Conservation (phyloP, 2,329 filamentous ascomycete genomes). For the Diaporthe sp. region DNA sequence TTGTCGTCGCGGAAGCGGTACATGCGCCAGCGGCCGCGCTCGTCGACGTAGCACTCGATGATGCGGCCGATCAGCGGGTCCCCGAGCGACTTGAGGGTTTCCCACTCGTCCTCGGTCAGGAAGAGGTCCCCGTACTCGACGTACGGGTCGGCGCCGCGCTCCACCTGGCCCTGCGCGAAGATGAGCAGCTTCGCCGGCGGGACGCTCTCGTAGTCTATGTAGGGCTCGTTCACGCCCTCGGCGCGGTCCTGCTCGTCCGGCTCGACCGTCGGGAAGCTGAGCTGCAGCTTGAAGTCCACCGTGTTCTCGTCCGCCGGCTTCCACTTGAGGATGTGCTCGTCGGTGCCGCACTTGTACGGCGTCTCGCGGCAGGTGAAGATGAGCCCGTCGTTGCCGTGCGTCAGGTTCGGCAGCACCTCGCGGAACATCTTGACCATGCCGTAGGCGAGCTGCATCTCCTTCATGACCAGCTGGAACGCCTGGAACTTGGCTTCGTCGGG, state of each 20-base stretch:
- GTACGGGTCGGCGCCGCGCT: constrained; percentile 65
- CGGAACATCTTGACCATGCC: constrained; percentile 93
- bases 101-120: constrained; percentile 86
- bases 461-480: constrained; percentile 87
- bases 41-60: constrained; percentile 90
- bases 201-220: constrained; percentile 83
- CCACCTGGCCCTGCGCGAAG: constrained; percentile 69
- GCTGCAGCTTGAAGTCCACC: constrained; percentile 87
- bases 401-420: constrained; percentile 84
- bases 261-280: constrained; percentile 81
- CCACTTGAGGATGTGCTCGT: constrained; percentile 96
- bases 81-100: constrained; percentile 78
- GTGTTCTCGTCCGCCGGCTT: constrained; percentile 97
- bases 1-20: constrained; percentile 96
- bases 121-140: constrained; percentile 76
- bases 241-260: constrained; percentile 77
- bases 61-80: constrained; percentile 88
- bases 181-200: constrained; percentile 82
- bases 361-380: constrained; percentile 97
- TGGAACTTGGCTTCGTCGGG: constrained; percentile 79
- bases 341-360: constrained; percentile 90
- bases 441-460: constrained; percentile 91
- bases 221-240: constrained; percentile 74
- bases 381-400: constrained; percentile 94
- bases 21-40: constrained; percentile 83